A percentile compares a stretch with the other conserved stretches of the same genome.
Conservation (phyloP, 768 basidiomycete genomes). For the Macrolepiota dolichaula region DNA sequence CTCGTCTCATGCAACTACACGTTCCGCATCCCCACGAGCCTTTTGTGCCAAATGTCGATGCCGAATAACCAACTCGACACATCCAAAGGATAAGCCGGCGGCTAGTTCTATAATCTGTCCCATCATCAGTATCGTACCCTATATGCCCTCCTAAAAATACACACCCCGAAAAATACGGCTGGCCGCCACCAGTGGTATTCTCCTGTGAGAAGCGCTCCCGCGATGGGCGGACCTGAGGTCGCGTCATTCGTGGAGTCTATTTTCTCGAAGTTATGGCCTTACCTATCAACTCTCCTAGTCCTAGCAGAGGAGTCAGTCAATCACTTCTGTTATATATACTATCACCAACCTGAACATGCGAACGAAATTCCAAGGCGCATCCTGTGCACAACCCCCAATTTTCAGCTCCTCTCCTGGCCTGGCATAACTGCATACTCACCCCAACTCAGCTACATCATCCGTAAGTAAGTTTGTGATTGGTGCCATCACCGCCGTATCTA, state of each 20-base stretch:
- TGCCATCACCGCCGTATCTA: conserved; percentile 2
- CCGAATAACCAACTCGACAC: background rate
- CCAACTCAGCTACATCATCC: conserved; percentile 10
- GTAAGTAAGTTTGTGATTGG: conserved; percentile 11
- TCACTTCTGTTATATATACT: background rate
- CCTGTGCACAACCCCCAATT: background rate
- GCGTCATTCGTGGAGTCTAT: background rate
- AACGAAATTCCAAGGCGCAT: conserved; percentile 18
- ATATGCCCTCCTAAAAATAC: background rate
- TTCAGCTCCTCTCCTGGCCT: background rate
- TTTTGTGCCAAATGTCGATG: background rate
- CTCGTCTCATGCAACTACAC: too few species aligned
- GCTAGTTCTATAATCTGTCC: background rate
- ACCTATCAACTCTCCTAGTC: conserved; percentile 15
- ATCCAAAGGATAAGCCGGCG: background rate
- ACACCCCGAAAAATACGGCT: conserved; percentile 13
- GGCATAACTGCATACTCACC: conserved; percentile 1
- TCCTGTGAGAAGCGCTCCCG: conserved; percentile 15
- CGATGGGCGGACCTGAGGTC: conserved; percentile 14
- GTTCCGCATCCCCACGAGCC: conserved; percentile 20
- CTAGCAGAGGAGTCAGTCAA: conserved; percentile 1
- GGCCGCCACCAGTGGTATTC: conserved; percentile 15
- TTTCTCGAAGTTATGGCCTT: background rate
- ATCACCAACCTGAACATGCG: conserved; percentile 15
- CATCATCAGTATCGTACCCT: background rate